Evolutionary conservation across 352 stramenopile species (phyloP).

Genomic region (Pythium rishiriense): DNA sequence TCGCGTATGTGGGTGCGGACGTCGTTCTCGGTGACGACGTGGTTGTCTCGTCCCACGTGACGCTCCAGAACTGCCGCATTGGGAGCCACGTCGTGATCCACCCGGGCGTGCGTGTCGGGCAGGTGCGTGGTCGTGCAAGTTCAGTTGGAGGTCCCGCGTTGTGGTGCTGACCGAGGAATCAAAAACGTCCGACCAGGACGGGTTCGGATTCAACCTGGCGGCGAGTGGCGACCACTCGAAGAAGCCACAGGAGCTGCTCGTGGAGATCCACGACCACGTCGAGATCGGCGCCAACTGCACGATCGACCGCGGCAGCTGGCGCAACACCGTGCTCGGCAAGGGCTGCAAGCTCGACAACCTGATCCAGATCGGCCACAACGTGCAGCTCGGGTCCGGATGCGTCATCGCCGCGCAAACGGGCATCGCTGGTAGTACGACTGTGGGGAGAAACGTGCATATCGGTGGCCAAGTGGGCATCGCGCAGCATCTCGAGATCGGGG

Average conservation of each 20-base stretch:
- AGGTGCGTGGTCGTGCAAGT: constrained; percentile 36
- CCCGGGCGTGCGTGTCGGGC: constrained; percentile 64
- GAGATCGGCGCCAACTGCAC: constrained; percentile 84
- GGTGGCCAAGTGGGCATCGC: constrained; percentile 84
- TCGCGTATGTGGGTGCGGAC: constrained; percentile 52
- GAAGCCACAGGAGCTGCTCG: constrained; percentile 77
- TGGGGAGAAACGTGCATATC: constrained; percentile 75
- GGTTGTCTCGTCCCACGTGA: constrained; percentile 51
- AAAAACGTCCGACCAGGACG: constrained; percentile 42
- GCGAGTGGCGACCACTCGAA: constrained; percentile 62
- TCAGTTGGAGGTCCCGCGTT: no score
- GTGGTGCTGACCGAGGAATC: not conserved
- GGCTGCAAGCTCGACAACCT: constrained; percentile 87
- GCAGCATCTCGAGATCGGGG: constrained; percentile 75
- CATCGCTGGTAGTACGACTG: constrained; percentile 80
- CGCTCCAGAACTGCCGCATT: constrained; percentile 71
- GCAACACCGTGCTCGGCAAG: constrained; percentile 69
- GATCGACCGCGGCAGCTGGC: constrained; percentile 85
- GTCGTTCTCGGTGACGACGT: constrained; percentile 60
- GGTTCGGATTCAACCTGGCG: constrained; percentile 80
- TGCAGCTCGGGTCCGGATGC: constrained; percentile 69
- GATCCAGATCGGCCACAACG: constrained; percentile 88
- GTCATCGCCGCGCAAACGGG: constrained; percentile 80
- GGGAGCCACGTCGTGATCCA: constrained; percentile 71
- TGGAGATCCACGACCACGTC: constrained; percentile 80